A percentile compares a stretch with the other conserved stretches of the same genome.
Evolutionary conservation across 1,284 basidiomycete species (phyloP).

Genomic region (Ganoderma lingzhi): DNA sequence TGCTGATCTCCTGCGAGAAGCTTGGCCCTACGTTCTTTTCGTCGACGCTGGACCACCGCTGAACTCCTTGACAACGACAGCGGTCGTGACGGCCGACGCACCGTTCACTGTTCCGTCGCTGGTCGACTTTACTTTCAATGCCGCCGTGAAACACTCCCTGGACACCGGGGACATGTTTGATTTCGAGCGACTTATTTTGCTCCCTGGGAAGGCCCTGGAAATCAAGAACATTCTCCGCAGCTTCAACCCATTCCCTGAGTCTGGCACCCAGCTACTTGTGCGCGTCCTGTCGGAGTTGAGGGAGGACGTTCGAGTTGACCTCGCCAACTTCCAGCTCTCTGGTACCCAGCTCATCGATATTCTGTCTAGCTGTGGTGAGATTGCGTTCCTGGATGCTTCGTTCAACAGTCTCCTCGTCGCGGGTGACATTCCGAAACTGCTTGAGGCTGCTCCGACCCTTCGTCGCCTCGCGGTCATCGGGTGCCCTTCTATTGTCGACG

Average conservation of each 20-base stretch:
- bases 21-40: constrained; percentile 1
- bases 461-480: constrained; percentile 40
- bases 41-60: too few relatives aligned
- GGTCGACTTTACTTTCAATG: constrained; percentile 36
- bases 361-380: constrained; percentile 17
- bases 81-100: not conserved
- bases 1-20: not conserved
- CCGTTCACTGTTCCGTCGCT: constrained; percentile 23
- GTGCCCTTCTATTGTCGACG: constrained; percentile 38
- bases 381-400: constrained; percentile 41
- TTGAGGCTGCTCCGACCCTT: constrained; percentile 31
- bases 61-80: too few relatives aligned
- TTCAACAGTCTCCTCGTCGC: constrained; percentile 30
- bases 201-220: constrained; percentile 36
- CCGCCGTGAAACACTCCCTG: constrained; percentile 39
- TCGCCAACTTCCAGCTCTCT: constrained; percentile 37
- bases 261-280: constrained; percentile 34
- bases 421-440: constrained; percentile 31
- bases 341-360: constrained; percentile 33
- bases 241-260: constrained; percentile 37
- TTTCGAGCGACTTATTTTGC: constrained; percentile 39
- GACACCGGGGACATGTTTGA: constrained; percentile 32
- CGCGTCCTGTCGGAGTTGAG: constrained; percentile 24
- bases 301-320: constrained; percentile 30
- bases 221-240: constrained; percentile 33